Percentiles rank a stretch among this genome's conserved stretches.
Evolutionary conservation across 352 stramenopile species (phyloP).

Genomic region (Pythium scleroteichum): DNA sequence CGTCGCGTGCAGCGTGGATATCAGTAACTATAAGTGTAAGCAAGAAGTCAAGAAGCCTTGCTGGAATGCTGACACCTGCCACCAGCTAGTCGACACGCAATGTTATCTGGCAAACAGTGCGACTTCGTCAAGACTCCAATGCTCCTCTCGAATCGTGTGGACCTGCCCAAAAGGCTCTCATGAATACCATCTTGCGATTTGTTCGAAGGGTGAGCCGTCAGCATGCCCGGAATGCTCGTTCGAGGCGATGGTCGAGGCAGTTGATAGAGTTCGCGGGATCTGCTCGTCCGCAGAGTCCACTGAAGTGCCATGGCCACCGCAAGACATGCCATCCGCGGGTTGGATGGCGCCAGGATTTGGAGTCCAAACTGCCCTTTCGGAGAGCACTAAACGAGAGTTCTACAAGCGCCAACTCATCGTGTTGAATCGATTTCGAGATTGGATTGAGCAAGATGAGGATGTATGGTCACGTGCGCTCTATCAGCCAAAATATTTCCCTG

Average conservation of each 20-base stretch:
- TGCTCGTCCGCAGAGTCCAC: background rate
- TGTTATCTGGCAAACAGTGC: constrained; percentile 20
- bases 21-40: constrained; percentile 35
- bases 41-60: constrained; percentile 46
- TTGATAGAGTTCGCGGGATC: constrained; percentile 15
- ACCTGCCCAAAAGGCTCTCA: constrained; percentile 38
- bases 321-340: background rate
- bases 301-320: constrained; percentile 22
- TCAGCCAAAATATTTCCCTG: constrained; percentile 34
- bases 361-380: constrained; percentile 28
- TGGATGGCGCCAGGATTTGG: constrained; percentile 9
- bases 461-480: constrained; percentile 50
- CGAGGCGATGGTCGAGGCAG: constrained; percentile 29
- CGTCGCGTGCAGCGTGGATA: constrained; percentile 42
- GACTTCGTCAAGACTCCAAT: constrained; percentile 31
- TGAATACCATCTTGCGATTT: constrained; percentile 42
- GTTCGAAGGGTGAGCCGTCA: constrained; percentile 45
- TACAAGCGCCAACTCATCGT: constrained; percentile 46
- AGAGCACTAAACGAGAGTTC: constrained; percentile 36
- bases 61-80: constrained; percentile 57
- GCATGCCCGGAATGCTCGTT: constrained; percentile 56
- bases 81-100: constrained; percentile 30
- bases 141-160: constrained; percentile 41
- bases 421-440: constrained; percentile 43
- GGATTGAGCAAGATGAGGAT: constrained; percentile 33